phyloP scores from a whole-genome alignment of 768 basidiomycete genomes.

The Clitopilus hobsonii region DNA sequence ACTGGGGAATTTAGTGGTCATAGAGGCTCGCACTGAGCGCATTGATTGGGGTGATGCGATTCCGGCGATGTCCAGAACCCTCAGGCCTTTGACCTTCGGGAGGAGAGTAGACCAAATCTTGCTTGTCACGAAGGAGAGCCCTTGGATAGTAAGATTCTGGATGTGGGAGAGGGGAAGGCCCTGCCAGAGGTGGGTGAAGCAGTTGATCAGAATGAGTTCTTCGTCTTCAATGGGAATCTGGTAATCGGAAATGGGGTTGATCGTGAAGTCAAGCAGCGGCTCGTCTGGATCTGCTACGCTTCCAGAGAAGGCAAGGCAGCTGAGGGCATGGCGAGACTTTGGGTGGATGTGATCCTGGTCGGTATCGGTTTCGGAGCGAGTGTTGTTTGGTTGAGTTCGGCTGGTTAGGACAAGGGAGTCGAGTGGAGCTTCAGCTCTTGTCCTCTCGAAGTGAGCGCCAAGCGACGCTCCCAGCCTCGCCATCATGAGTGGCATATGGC shows the following conservation, averaged over 20 bases:
- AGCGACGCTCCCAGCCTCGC: constrained; percentile 22
- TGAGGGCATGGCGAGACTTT: constrained; percentile 27
- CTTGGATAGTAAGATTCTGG: constrained; percentile 29
- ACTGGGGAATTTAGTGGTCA: not conserved
- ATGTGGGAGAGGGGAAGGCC: constrained; percentile 26
- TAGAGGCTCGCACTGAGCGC: not conserved
- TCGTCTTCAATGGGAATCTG: constrained; percentile 9
- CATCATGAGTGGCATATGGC: not conserved
- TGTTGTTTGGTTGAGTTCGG: not conserved
- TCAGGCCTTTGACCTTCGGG: constrained; percentile 22
- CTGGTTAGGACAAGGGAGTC: constrained; percentile 27
- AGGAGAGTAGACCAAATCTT: constrained; percentile 32
- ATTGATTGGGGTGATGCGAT: not conserved
- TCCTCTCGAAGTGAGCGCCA: constrained; percentile 18
- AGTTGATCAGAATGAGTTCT: constrained; percentile 28
- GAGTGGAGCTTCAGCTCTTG: constrained; percentile 14
- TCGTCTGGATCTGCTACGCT: constrained; percentile 14
- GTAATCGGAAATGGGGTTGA: constrained; percentile 17
- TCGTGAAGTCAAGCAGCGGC: constrained; percentile 25
- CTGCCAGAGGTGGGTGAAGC: constrained; percentile 25
- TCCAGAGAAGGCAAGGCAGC: constrained; percentile 26
- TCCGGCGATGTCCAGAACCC: constrained; percentile 26
- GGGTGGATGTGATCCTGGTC: constrained; percentile 21
- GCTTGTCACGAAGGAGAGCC: constrained; percentile 33
- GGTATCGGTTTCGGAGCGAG: not conserved